Evolutionary conservation across 371 early-diverging fungal species (phyloP).

Genomic region (Mortierella sp.): DNA sequence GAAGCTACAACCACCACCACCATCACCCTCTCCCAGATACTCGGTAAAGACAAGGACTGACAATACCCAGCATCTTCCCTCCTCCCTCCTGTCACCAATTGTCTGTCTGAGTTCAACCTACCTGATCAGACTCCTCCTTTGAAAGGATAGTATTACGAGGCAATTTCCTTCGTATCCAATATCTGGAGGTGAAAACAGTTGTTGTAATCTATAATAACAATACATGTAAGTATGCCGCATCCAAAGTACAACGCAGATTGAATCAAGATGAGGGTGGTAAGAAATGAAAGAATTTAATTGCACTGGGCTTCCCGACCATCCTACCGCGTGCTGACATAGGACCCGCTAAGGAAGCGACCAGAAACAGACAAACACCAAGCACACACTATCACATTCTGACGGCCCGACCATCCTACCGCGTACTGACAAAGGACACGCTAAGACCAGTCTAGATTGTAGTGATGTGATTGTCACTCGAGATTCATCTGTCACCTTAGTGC

Average conservation of each 20-base stretch:
- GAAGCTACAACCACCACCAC: no score
- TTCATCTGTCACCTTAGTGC: neutral
- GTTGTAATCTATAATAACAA: no score
- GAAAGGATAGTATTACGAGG: no score
- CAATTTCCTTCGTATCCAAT: no score
- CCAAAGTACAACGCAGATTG: neutral
- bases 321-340: neutral
- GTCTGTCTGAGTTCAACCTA: no score
- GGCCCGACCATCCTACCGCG: constrained; percentile 4
- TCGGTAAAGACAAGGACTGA: no score
- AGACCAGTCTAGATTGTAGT: constrained; percentile 1
- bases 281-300: neutral
- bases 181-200: no score
- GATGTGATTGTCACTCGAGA: constrained; percentile 5
- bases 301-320: constrained; percentile 1
- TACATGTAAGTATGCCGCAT: neutral
- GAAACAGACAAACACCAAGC: neutral
- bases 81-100: no score
- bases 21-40: no score
- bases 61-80: no score
- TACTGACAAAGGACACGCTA: neutral
- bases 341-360: neutral
- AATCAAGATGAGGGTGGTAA: neutral
- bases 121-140: no score
- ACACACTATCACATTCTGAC: neutral